phyloP scores from a whole-genome alignment of 345 rosid species.

The Lepidium didymum region DNA sequence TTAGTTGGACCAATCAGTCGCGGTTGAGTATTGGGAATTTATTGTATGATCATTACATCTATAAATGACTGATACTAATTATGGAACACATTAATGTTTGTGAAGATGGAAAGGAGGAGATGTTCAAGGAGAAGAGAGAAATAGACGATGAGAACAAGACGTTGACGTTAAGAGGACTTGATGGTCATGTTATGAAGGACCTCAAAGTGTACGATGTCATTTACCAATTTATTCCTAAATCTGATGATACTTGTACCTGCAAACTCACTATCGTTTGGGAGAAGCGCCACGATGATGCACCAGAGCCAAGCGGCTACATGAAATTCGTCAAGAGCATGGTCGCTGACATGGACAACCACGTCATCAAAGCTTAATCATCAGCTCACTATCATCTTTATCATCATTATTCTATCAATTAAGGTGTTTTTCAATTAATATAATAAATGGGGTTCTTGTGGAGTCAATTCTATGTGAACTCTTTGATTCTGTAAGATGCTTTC shows the following conservation, averaged over 20 bases:
- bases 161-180: conserved; percentile 15
- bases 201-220: conserved; percentile 13
- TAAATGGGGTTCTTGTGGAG: background rate
- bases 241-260: conserved; percentile 14
- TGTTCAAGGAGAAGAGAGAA: conserved; percentile 23
- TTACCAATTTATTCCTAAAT: conserved; percentile 18
- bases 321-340: conserved; percentile 22
- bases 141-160: conserved; percentile 16
- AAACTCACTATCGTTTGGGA: conserved; percentile 27
- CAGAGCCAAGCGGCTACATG: conserved; percentile 25
- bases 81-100: background rate
- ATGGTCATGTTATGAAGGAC: conserved; percentile 27
- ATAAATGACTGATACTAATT: too few relatives aligned
- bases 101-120: conserved; percentile 20
- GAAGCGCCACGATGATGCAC: conserved; percentile 24
- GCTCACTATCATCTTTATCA: background rate
- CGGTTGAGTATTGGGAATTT: too few relatives aligned
- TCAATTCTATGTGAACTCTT: background rate
- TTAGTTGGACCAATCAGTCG: too few relatives aligned
- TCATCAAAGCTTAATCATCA: conserved; percentile 11
- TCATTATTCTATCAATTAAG: background rate
- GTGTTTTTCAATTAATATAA: background rate
- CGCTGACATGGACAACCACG: conserved; percentile 22
- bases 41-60: too few relatives aligned
- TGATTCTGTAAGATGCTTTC: background rate